Evolutionary conservation across 2,329 filamentous ascomycete species (phyloP).

Genomic region (Simplicillium aogashimaense): DNA sequence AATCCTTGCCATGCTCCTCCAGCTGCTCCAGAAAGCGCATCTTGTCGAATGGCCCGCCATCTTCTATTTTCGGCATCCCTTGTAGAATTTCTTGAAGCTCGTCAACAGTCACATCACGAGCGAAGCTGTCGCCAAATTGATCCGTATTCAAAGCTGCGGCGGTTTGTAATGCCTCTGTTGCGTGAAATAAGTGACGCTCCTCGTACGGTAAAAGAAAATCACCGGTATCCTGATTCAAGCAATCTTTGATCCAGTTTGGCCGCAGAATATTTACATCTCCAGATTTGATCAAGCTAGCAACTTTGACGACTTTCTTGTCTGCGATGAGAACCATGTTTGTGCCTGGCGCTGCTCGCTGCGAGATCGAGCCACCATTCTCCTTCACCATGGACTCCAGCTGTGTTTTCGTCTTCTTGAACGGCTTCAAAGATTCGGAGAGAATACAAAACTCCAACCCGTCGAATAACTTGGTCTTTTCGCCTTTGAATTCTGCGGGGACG

Average conservation of each 20-base stretch:
- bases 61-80: conserved; percentile 39
- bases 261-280: conserved; percentile 63
- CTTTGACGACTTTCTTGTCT: conserved; percentile 73
- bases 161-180: conserved; percentile 42
- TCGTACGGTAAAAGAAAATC: conserved; percentile 55
- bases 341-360: conserved; percentile 58
- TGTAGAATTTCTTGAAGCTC: conserved; percentile 48
- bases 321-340: conserved; percentile 62
- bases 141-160: conserved; percentile 58
- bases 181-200: conserved; percentile 61
- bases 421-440: conserved; percentile 63
- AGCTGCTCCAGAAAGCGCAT: conserved; percentile 42
- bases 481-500: conserved; percentile 33
- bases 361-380: conserved; percentile 69
- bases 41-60: conserved; percentile 29
- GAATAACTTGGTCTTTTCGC: conserved; percentile 57
- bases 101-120: conserved; percentile 53
- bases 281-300: conserved; percentile 69
- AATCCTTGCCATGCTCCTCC: conserved; percentile 41
- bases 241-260: conserved; percentile 77
- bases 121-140: conserved; percentile 73
- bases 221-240: conserved; percentile 49
- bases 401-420: conserved; percentile 64
- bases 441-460: conserved; percentile 72
- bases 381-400: conserved; percentile 77